phyloP scores from a whole-genome alignment of 192 early-diverging fungal genomes.

The Geranomyces michiganensis region DNA sequence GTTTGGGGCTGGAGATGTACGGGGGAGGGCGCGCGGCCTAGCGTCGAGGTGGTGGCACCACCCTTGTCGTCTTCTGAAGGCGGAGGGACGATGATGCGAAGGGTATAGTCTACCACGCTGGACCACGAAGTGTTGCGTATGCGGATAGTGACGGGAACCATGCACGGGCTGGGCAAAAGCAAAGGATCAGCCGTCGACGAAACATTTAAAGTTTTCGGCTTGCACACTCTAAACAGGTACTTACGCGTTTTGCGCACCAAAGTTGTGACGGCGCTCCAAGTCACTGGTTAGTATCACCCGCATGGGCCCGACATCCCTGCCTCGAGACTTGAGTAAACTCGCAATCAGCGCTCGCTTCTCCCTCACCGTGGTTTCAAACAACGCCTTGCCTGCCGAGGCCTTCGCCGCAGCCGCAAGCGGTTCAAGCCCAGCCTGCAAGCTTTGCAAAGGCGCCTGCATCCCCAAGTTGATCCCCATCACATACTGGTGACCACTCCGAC shows the following conservation, averaged over 20 bases:
- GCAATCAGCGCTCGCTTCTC: slow-evolving; percentile 67
- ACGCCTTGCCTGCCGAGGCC: slow-evolving; percentile 49
- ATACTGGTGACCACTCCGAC: slow-evolving; percentile 80
- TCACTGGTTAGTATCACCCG: slow-evolving; percentile 56
- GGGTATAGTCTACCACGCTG: slow-evolving; percentile 26
- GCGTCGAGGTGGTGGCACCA: not conserved
- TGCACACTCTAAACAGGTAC: not conserved
- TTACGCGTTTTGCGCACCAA: slow-evolving; percentile 41
- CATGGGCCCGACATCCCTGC: slow-evolving; percentile 71
- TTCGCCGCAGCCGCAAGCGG: slow-evolving; percentile 35
- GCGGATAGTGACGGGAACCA: slow-evolving; percentile 56
- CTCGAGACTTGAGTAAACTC: slow-evolving; percentile 56
- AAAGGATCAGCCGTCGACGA: too few relatives aligned
- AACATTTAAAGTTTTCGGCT: too few relatives aligned
- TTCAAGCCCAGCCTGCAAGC: slow-evolving; percentile 29
- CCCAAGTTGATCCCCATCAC: slow-evolving; percentile 90
- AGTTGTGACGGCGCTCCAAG: slow-evolving; percentile 13
- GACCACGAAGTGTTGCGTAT: slow-evolving; percentile 76
- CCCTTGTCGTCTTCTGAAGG: not conserved
- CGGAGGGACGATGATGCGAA: slow-evolving; percentile 9
- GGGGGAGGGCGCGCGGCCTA: not conserved
- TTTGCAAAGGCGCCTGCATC: slow-evolving; percentile 59
- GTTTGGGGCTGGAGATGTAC: not conserved
- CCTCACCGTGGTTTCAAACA: slow-evolving; percentile 71
- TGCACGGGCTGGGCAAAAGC: slow-evolving; percentile 50